These are phyloP conservation scores for Paramecium sonneborni DNA, from an alignment of 73 alveolate genomes.

Conservation along the genomic window DNA sequence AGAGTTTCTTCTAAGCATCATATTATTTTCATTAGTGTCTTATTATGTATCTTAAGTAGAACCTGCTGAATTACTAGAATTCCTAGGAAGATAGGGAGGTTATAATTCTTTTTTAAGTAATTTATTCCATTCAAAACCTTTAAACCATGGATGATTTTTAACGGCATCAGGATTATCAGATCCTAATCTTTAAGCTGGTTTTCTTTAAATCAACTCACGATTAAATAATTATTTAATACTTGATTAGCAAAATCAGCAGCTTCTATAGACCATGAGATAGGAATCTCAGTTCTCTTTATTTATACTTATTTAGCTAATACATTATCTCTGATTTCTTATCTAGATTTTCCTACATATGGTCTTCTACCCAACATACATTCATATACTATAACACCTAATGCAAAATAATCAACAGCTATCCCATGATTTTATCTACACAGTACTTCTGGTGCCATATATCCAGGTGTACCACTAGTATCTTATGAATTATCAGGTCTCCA, in stretches of 20 bases:
- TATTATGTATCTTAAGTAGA: conserved; percentile 60
- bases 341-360: conserved; percentile 80
- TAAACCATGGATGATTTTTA: conserved; percentile 73
- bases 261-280: conserved; percentile 81
- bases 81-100: conserved; percentile 51
- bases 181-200: conserved; percentile 72
- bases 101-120: neutral
- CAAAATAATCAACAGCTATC: conserved; percentile 80
- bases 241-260: conserved; percentile 85
- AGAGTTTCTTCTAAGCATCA: conserved; percentile 63
- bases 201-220: conserved; percentile 55
- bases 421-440: conserved; percentile 80
- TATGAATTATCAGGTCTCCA: conserved; percentile 87
- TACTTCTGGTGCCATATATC: conserved; percentile 86
- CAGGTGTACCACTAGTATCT: conserved; percentile 96
- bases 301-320: conserved; percentile 79
- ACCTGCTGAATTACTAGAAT: conserved; percentile 57
- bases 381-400: conserved; percentile 81
- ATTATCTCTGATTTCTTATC: conserved; percentile 88
- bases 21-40: conserved; percentile 69
- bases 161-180: conserved; percentile 71
- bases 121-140: conserved; percentile 66
- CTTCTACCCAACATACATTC: conserved; percentile 86
- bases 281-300: conserved; percentile 70
- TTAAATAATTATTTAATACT: conserved; percentile 59